Percentiles rank a stretch among this genome's conserved stretches.
These are phyloP conservation scores for Vanrija pseudolonga DNA, from an alignment of 1,284 basidiomycete species.

Conservation along the genomic window DNA sequence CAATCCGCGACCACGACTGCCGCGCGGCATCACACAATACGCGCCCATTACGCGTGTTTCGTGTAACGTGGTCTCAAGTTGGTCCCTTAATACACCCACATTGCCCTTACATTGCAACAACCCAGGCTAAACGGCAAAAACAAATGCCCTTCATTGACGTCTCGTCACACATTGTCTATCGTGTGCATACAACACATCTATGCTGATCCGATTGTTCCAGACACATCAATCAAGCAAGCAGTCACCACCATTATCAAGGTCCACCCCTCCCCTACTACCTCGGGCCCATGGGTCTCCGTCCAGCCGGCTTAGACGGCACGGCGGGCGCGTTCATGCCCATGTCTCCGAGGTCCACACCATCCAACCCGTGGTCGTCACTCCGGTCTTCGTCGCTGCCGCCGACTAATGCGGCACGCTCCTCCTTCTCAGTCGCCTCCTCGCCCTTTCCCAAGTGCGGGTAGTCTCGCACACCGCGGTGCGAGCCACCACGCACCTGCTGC, in stretches of 20 bases:
- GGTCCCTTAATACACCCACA: too few species aligned
- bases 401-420: conserved; percentile 34
- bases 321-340: neutral
- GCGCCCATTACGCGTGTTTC: too few species aligned
- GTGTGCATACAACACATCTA: conserved; percentile 1
- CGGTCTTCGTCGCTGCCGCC: neutral
- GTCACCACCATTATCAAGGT: neutral
- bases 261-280: neutral
- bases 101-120: too few species aligned
- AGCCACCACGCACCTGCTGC: conserved; percentile 19
- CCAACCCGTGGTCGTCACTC: neutral
- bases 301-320: neutral
- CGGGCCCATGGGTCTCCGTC: neutral
- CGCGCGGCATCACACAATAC: too few species aligned
- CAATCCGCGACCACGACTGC: too few species aligned
- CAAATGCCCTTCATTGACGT: too few species aligned
- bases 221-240: neutral
- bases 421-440: conserved; percentile 24
- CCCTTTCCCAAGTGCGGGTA: conserved; percentile 32
- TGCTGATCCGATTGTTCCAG: neutral
- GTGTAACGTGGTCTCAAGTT: too few species aligned
- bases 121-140: too few species aligned
- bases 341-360: neutral
- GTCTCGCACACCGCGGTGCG: conserved; percentile 27
- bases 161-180: too few species aligned